These are phyloP conservation scores for Scenedesmus sp. DNA, from an alignment of 163 green algal genomes.

Conservation along the genomic window DNA sequence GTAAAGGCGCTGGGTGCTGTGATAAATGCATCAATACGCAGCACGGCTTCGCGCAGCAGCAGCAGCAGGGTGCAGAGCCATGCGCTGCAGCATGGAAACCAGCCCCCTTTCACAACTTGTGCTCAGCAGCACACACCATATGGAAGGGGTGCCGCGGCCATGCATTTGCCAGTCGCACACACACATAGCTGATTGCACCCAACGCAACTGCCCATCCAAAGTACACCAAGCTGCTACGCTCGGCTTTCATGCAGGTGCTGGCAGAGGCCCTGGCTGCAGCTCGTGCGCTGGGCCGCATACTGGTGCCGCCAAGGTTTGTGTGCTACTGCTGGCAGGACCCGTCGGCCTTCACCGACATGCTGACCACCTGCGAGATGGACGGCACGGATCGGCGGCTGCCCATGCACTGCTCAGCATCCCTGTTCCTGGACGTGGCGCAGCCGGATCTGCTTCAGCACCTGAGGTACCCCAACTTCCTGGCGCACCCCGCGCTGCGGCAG, in stretches of 20 bases:
- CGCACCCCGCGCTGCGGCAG: neutral
- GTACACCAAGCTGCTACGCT: too few species aligned
- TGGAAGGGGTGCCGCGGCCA: too few species aligned
- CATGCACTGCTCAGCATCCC: neutral
- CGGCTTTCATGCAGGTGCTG: conserved; percentile 3
- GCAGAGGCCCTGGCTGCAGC: conserved; percentile 29
- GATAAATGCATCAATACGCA: too few species aligned
- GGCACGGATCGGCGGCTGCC: neutral
- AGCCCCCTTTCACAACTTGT: too few species aligned
- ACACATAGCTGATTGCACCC: too few species aligned
- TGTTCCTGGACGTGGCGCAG: neutral
- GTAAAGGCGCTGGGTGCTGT: too few species aligned
- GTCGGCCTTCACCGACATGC: neutral
- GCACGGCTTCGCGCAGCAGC: too few species aligned
- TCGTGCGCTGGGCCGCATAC: neutral
- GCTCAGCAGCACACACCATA: too few species aligned
- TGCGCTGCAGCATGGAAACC: neutral
- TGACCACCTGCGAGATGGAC: neutral
- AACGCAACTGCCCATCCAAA: neutral
- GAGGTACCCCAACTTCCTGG: neutral
- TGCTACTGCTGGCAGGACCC: conserved; percentile 39
- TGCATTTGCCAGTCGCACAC: too few species aligned
- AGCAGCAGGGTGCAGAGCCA: neutral
- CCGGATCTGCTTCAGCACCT: conserved; percentile 4
- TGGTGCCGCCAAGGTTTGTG: conserved; percentile 28